Evolutionary conservation across 2,329 filamentous ascomycete genomes (phyloP).

Genomic region (Hypoxylon rubiginosum): DNA sequence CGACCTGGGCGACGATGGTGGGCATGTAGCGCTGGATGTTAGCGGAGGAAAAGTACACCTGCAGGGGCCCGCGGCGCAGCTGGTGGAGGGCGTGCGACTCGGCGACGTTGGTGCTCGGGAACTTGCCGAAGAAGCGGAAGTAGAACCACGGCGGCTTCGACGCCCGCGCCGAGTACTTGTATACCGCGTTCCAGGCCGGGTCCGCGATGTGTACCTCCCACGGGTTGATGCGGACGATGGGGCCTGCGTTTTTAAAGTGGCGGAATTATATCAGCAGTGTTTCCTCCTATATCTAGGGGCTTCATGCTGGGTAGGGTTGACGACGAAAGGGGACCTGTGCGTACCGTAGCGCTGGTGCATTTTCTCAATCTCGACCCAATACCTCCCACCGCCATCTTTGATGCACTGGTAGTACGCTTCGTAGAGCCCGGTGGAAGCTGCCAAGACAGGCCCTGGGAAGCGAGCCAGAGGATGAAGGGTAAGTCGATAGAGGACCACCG

Average conservation of each 20-base stretch:
- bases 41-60: conserved; percentile 44
- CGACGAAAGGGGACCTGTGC: not conserved
- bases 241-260: conserved; percentile 18
- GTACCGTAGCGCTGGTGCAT: conserved; percentile 45
- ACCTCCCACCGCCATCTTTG: conserved; percentile 45
- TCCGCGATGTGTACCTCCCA: conserved; percentile 42
- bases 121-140: conserved; percentile 46
- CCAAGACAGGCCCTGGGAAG: conserved; percentile 41
- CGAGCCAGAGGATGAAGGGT: conserved; percentile 41
- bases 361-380: conserved; percentile 45
- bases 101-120: conserved; percentile 46
- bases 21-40: conserved; percentile 46
- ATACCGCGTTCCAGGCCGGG: conserved; percentile 42
- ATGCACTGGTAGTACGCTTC: conserved; percentile 44
- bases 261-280: not conserved
- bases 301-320: not conserved
- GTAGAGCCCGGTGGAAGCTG: conserved; percentile 44
- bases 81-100: conserved; percentile 46
- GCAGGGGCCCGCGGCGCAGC: conserved; percentile 41
- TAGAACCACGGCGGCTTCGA: conserved; percentile 47
- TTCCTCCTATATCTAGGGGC: not conserved
- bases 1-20: conserved; percentile 40
- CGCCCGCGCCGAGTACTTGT: conserved; percentile 44
- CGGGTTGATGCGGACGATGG: conserved; percentile 44
- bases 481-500: conserved; percentile 40